Conservation (phyloP, 2,329 filamentous ascomycete species). For the Myriosclerotinia scirpicola region DNA sequence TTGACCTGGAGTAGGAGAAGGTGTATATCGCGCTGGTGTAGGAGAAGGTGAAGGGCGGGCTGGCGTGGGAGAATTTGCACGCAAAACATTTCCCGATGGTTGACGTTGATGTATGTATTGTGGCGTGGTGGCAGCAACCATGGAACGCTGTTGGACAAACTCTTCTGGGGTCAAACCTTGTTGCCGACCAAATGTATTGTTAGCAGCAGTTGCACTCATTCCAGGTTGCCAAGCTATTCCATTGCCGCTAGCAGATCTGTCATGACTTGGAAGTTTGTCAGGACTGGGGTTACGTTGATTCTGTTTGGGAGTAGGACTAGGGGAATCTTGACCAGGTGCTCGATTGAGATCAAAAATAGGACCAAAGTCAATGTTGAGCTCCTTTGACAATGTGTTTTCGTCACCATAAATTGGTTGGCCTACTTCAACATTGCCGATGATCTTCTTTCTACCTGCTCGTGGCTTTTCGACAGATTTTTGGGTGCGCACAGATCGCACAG, state of each 20-base stretch:
- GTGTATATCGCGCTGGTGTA: background rate
- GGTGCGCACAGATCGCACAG: slow-evolving; percentile 37
- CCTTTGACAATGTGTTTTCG: slow-evolving; percentile 23
- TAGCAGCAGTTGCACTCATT: slow-evolving; percentile 51
- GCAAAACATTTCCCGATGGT: slow-evolving; percentile 52
- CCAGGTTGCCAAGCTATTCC: slow-evolving; percentile 74
- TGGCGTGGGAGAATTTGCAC: slow-evolving; percentile 47
- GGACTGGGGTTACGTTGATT: slow-evolving; percentile 26
- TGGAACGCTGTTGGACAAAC: slow-evolving; percentile 76
- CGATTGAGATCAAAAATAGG: slow-evolving; percentile 63
- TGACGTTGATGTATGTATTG: slow-evolving; percentile 59
- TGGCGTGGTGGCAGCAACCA: slow-evolving; percentile 54
- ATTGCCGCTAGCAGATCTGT: slow-evolving; percentile 46
- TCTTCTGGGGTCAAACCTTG: slow-evolving; percentile 69
- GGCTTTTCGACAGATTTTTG: slow-evolving; percentile 61
- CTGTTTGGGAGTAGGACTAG: slow-evolving; percentile 61
- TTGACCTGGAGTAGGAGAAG: slow-evolving; percentile 46
- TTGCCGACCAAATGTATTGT: slow-evolving; percentile 46
- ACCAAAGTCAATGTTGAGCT: slow-evolving; percentile 78
- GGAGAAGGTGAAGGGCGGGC: slow-evolving; percentile 42
- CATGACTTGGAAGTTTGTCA: slow-evolving; percentile 47
- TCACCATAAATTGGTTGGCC: slow-evolving; percentile 44
- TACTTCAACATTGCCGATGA: slow-evolving; percentile 55
- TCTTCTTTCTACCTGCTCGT: slow-evolving; percentile 77
- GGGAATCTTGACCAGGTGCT: slow-evolving; percentile 30